Conservation (phyloP, 495 filamentous ascomycete genomes). For the Penicillium antarcticum region DNA sequence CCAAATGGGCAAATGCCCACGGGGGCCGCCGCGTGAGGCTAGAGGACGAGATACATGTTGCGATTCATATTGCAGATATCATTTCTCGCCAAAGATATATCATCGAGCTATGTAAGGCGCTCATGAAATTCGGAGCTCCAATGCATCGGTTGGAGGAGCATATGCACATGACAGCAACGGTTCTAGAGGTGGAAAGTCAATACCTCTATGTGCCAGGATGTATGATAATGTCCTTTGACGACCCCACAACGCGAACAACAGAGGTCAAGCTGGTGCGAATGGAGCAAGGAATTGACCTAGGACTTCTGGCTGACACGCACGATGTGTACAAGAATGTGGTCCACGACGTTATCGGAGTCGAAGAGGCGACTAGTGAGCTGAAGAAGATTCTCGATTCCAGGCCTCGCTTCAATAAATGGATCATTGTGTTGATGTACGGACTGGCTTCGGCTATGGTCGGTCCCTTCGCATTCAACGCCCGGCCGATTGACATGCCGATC, state of each 20-base stretch:
- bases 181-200: constrained; percentile 84
- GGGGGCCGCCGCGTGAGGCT: constrained; percentile 25
- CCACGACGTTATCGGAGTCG: constrained; percentile 80
- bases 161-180: constrained; percentile 84
- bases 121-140: constrained; percentile 82
- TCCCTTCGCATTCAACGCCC: constrained; percentile 84
- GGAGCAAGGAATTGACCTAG: constrained; percentile 76
- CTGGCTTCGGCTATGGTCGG: constrained; percentile 73
- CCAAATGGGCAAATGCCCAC: too few relatives aligned
- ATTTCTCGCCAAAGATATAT: constrained; percentile 82
- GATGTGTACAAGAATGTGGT: constrained; percentile 92
- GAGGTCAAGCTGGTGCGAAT: constrained; percentile 86
- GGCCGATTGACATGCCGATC: constrained; percentile 83
- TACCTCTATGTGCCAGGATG: constrained; percentile 90
- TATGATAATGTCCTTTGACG: constrained; percentile 96
- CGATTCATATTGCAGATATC: constrained; percentile 84
- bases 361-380: constrained; percentile 73
- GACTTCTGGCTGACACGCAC: constrained; percentile 81
- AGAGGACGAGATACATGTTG: constrained; percentile 69
- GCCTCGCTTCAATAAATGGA: constrained; percentile 67
- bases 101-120: constrained; percentile 76
- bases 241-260: constrained; percentile 82
- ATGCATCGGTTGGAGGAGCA: constrained; percentile 80
- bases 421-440: constrained; percentile 75
- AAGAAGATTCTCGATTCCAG: constrained; percentile 63